Conservation (phyloP, 2,329 filamentous ascomycete species). For the Leptosphaerulina australis region DNA sequence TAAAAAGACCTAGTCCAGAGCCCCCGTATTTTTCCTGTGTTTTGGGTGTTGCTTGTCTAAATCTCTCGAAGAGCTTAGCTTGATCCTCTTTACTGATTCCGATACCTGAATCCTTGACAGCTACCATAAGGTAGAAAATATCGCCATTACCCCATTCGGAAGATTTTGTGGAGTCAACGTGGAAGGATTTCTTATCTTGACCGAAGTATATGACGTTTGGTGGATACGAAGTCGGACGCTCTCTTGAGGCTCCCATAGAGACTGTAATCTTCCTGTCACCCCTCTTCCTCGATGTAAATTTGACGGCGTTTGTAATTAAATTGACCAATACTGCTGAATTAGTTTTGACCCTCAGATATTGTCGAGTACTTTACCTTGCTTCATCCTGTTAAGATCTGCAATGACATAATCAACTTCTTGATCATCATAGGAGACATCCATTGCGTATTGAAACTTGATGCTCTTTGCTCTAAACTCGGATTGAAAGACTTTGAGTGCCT, state of each 20-base stretch:
- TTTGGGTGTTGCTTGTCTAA: constrained; percentile 49
- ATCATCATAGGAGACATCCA: constrained; percentile 51
- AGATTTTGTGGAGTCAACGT: constrained; percentile 50
- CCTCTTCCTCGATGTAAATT: constrained; percentile 53
- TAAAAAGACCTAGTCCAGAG: constrained; percentile 48
- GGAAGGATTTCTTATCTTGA: constrained; percentile 43
- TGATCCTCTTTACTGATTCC: constrained; percentile 51
- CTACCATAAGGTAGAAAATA: constrained; percentile 52
- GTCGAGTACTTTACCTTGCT: constrained; percentile 34
- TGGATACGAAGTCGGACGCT: constrained; percentile 51
- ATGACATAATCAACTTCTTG: constrained; percentile 48
- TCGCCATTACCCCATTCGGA: constrained; percentile 52
- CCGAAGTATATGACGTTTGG: constrained; percentile 54
- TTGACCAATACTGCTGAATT: constrained; percentile 48
- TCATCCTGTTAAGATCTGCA: constrained; percentile 47
- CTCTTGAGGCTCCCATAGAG: constrained; percentile 48
- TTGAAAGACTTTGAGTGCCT: constrained; percentile 49
- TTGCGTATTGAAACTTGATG: constrained; percentile 48
- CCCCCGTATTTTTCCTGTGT: constrained; percentile 53
- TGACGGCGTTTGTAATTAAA: constrained; percentile 55
- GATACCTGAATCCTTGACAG: constrained; percentile 52
- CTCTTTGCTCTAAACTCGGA: constrained; percentile 49
- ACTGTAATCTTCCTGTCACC: constrained; percentile 50
- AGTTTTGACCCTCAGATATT: neutral
- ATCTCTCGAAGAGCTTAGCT: constrained; percentile 52